Evolutionary conservation across 2,329 filamentous ascomycete species (phyloP), one percentile per base, ranked within the genome.

Genomic region (Alternaria brassicae): DNA sequence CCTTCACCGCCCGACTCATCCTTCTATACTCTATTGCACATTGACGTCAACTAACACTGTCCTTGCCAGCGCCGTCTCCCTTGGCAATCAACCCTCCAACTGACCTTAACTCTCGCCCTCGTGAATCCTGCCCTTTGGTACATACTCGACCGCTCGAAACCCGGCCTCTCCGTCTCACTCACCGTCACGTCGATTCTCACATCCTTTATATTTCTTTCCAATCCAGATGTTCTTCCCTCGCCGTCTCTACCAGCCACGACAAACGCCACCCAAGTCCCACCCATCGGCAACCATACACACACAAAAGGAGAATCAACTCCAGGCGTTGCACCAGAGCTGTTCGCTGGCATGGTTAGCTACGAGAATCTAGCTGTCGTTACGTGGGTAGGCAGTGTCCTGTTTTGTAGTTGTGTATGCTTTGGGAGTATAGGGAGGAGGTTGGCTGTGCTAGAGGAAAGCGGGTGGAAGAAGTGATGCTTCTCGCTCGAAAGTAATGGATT

Each of bases 41-140:
- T 28, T 10, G 25, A 49, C 36, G 9, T 21, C 9, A 8, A 27
- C 53, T 70, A 53, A 66, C 49, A 32, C 25, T 44, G 5, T 15
- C 47, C 9, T 30, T 17, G n/a, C 47, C 69, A 96, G 92, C 89
- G 95, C 65, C 92, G 91, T 77, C 86, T 97, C 9, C 91, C 92
- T 1, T 99, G 95, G 95, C 86, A 93, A 70, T 97, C 93, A 8
- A 95, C 93, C 1, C 87, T 97, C n/a, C 95, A 99, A 78, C 88
- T 96, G 19, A 96, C 93, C 1, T 79, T 96, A 25, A 95, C 93
- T 1, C 88, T 99, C 48, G 91, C 93, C 21, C 87, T 98, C 60
- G 92, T 91, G 19, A 98, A 98, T 75, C 94, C 95, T 1, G 90
- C 95, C 9, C 82, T 99, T 17, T 99, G 95, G 95, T 99, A 96